Base-by-base conservation (phyloP, 768 basidiomycete species). In the Phlebiopsis gigantea region DNA sequence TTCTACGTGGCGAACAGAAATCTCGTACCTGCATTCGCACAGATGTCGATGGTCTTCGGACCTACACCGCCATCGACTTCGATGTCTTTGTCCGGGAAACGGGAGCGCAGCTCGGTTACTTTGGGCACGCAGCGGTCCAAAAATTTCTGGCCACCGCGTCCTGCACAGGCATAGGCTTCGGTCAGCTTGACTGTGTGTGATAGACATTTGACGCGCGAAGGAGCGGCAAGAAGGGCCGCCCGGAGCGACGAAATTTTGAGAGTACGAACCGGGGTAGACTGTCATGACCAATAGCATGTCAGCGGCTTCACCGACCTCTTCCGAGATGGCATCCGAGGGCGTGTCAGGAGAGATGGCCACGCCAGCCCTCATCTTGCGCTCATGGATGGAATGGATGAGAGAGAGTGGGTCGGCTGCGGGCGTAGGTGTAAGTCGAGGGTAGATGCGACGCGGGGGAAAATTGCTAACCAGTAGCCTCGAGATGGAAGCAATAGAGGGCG, bases 221-320 rank as follows among this genome's bases (percentile, higher is more conserved):
- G 19, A 17, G 26, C 29, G 29, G 47, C 46, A 10, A 19, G 14
- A 7, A 15, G 24, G 7, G 25, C 46, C 25, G 43, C 30, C 14
- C 34, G 19, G 49, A 30, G 19, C 24, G 15, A n/a, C 44, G 26
- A 28, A 24, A 34, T n/a, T 25, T 15, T 15, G 10, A 15, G 21
- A 4, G 53, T 28, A 56, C 68, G 44, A 61, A 88, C 90, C 96
- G 45, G 95, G 96, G 67, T 92, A 87, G 24, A 99, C 95, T 8
- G 96, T 98, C 96, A 98, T 98, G 64, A 98, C 95, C 59, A 98
- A 84, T 30, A 98, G 80, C 90, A 98, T 92, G 69, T 98, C 95
- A 5, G 88, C 93, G 4, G 81, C 82, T 12, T 83, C 65, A n/a
- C 78, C 96, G 47, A 98, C 78, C 47, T 84, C 84, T 67, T 95